These are phyloP conservation scores for Thuja plicata DNA, from an alignment of 83 land plant species.

Conservation along the genomic window DNA sequence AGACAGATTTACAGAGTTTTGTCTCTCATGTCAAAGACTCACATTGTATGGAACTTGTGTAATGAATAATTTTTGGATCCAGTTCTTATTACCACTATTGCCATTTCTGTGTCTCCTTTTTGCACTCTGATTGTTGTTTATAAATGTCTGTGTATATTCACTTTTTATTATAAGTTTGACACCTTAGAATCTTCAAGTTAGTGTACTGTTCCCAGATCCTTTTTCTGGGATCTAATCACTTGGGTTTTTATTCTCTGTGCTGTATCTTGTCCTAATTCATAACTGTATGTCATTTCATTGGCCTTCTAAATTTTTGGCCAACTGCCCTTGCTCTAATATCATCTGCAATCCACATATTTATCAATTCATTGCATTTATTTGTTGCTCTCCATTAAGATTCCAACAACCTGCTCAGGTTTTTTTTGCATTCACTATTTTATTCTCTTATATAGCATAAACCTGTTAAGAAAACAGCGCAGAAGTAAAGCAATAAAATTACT, in stretches of 20 bases:
- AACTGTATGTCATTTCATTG: neutral
- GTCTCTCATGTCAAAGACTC: neutral
- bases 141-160: neutral
- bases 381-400: neutral
- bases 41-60: neutral
- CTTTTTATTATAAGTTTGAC: too few relatives aligned
- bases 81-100: neutral
- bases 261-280: neutral
- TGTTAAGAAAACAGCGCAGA: too few relatives aligned
- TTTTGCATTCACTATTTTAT: neutral
- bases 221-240: neutral
- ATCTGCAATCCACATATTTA: neutral
- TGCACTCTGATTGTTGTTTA: neutral
- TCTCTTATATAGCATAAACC: neutral
- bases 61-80: neutral
- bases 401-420: too few relatives aligned
- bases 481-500: too few relatives aligned
- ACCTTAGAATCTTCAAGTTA: neutral
- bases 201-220: neutral
- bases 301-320: neutral
- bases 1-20: neutral
- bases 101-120: neutral
- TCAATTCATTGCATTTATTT: too few relatives aligned
- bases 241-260: neutral
- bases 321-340: neutral